Base-by-base conservation (phyloP, 441 rosid genomes). In the Erodium texanum region DNA sequence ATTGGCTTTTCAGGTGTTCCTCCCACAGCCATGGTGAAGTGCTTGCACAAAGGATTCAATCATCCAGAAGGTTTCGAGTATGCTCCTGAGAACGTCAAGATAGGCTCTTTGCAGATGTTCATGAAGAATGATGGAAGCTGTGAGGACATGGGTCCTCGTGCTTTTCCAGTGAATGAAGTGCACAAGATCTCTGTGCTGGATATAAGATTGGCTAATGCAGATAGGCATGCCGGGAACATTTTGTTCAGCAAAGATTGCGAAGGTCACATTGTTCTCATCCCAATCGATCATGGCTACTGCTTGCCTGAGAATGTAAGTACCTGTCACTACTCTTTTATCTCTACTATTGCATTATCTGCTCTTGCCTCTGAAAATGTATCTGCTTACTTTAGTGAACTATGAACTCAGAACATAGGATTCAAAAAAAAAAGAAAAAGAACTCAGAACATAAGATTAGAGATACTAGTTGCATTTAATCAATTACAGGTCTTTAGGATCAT, bases 271-370 rank as follows among this genome's bases (percentile, higher is more conserved):
- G 64, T 79, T 67, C 90, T 93, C 18, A 86, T 90, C 68, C 98
- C 98, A 34, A 93, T 93, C 74, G 98, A 93, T 78, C 98, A 93
- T 74, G 98, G 97, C 70, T 93, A 93, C 72, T 93, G 97, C 83
- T 77, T 93, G 72, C 98, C 98, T 0, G 93, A 84, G 54, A 87
- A 77, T 65, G 98, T 93, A 74, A 90, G 98, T 71, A 12, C 20
- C 56, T 27, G 29, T 4, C 4, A 1, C 29, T 27, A 27, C 29
- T 27, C 29, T 27, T 1, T 27, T 27, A 27, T 27, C 4, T 27
- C 4, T 27, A 27, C 29, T 27, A 27, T 4, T 27, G 29, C 29
- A 27, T 27, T 4, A 27, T 27, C 2, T 27, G 29, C 4, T 27
- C 29, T 27, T 27, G 29, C 29, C 29, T 27, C 29, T 1, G 29